Conservation (phyloP, 1,139 yeast genomes). For the Suhomyces atakaporum region DNA sequence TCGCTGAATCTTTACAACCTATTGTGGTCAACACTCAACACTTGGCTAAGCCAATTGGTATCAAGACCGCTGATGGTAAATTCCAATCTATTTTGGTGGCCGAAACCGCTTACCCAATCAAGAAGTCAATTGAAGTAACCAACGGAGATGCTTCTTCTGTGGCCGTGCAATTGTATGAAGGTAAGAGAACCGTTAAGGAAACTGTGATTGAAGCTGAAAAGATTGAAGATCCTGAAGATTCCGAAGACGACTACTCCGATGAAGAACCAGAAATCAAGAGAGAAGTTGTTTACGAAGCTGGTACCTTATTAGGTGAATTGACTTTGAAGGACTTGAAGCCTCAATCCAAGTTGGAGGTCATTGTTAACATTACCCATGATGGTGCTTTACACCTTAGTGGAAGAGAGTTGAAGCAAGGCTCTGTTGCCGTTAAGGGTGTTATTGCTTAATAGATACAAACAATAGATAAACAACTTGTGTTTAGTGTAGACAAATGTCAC, state of each 20-base stretch:
- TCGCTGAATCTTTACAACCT: constrained; percentile 82
- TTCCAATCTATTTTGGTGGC: constrained; percentile 75
- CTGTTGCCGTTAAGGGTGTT: constrained; percentile 54
- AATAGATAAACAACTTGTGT: not conserved
- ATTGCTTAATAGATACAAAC: constrained; percentile 19
- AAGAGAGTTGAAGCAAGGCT: constrained; percentile 76
- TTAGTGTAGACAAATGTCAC: too few species aligned
- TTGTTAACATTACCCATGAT: constrained; percentile 81
- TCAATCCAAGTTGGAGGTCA: constrained; percentile 71
- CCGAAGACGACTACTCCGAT: constrained; percentile 39
- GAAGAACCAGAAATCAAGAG: constrained; percentile 73
- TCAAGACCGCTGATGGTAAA: constrained; percentile 70
- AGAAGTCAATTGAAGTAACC: constrained; percentile 68
- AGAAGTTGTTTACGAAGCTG: constrained; percentile 74
- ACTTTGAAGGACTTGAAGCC: constrained; percentile 73
- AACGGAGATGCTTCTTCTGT: constrained; percentile 65
- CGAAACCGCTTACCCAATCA: constrained; percentile 91
- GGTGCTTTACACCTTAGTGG: constrained; percentile 82
- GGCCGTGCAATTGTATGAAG: constrained; percentile 77
- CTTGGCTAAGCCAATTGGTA: constrained; percentile 79
- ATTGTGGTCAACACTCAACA: constrained; percentile 90
- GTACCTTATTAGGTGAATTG: constrained; percentile 75
- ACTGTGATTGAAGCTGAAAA: constrained; percentile 67
- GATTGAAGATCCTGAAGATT: constrained; percentile 49
- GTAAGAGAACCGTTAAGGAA: constrained; percentile 77